Evolutionary conservation across 305 asterid species (phyloP).

Genomic region (Nicotiana rustica): DNA sequence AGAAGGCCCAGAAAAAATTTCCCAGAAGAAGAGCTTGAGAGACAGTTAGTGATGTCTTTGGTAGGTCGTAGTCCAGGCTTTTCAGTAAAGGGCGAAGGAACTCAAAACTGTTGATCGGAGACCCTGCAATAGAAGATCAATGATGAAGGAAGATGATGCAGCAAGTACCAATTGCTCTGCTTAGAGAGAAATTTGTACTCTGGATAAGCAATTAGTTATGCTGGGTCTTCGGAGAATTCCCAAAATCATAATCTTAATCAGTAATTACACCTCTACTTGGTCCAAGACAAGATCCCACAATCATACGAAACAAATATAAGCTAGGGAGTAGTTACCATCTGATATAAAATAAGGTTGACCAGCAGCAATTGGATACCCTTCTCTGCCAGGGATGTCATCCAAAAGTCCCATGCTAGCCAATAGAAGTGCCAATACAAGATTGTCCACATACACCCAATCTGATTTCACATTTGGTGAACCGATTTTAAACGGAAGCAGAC

Average conservation of each 20-base stretch:
- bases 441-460: conserved; percentile 90
- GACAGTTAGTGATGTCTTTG: conserved; percentile 66
- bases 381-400: conserved; percentile 87
- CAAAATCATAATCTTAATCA: conserved; percentile 7
- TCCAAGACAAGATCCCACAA: not conserved
- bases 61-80: conserved; percentile 79
- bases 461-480: conserved; percentile 72
- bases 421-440: conserved; percentile 83
- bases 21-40: conserved; percentile 80
- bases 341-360: conserved; percentile 97
- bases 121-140: conserved; percentile 58
- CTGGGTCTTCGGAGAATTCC: no score
- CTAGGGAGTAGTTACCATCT: conserved; percentile 64
- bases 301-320: conserved; percentile 8
- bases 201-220: not conserved
- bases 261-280: not conserved
- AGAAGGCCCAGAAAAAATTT: conserved; percentile 63
- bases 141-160: conserved; percentile 26
- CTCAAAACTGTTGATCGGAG: conserved; percentile 88
- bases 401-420: conserved; percentile 98
- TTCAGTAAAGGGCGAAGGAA: conserved; percentile 74
- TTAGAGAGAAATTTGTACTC: not conserved
- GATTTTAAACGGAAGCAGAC: conserved; percentile 77
- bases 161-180: conserved; percentile 28
- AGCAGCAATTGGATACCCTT: conserved; percentile 80